Evolutionary conservation across 2,329 filamentous ascomycete species (phyloP), one percentile per base, ranked within the genome.

Genomic region (Huntiella savannae): DNA sequence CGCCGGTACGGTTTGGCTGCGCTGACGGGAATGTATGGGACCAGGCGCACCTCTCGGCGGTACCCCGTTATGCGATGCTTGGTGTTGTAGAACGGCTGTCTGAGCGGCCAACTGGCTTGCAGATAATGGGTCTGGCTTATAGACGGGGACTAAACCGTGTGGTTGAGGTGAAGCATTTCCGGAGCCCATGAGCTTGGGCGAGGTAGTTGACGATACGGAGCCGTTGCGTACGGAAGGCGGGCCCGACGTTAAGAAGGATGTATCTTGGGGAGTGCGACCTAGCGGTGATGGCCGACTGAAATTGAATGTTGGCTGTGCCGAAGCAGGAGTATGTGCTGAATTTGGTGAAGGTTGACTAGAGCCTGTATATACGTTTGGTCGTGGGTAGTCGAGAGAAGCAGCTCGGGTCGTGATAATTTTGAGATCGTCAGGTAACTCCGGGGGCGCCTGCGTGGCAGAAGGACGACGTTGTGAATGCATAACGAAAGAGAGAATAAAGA

Each of bases 31-130:
- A 54, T 72, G 69, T 40, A 60, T 74, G 13, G 40, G 40, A 19
- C 32, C 12, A 8, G 37, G 12, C 12, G 38, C 17, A 17, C 36
- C 6, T 8, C 34, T 53, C 13, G 61, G 59, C 8, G 16, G 32
- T 10, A 10, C 22, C 16, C 16, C 43, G 15, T 17, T 28, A 22
- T 8, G 8, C 5, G 39, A 17, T 38, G 66, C 65, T 55, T 73
- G 68, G 55, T 78, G 72, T 33, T 73, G 73, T 64, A 83, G 76
- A 56, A 81, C 76, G 47, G 82, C 82, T 7, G 82, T 77, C 60
- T 86, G 82, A 13, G 82, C 82, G 35, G 82, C 82, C 52, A 86
- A 84, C 59, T 84, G 79, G 59, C 80, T 84, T n/a, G 81, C 75
- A 1, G 70, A 69, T 51, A 74, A 60, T 19, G 65, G 59, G 10